Percentiles rank a stretch among this genome's conserved stretches.
These are phyloP conservation scores for Cladophialophora immunda DNA, from an alignment of 2,329 filamentous ascomycete species.

Conservation along the genomic window DNA sequence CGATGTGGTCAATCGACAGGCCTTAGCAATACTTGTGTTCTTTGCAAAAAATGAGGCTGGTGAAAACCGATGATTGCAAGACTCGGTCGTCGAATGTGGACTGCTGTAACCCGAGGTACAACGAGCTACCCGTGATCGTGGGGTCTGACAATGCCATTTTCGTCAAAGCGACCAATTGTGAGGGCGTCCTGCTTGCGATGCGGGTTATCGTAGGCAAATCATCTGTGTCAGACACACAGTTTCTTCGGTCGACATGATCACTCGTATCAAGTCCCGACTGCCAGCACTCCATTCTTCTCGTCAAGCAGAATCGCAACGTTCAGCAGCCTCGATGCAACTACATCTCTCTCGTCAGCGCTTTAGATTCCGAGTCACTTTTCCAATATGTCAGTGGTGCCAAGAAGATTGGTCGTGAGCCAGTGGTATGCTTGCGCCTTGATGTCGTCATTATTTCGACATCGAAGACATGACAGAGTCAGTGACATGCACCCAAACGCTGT, in stretches of 20 bases:
- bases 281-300: background rate
- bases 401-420: background rate
- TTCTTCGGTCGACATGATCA: background rate
- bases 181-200: no score
- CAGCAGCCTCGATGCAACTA: background rate
- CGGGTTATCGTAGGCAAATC: background rate
- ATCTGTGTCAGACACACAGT: background rate
- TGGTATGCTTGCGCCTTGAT: background rate
- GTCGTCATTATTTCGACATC: conserved; percentile 27
- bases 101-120: background rate
- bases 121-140: background rate
- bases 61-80: no score
- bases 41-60: background rate
- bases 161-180: background rate
- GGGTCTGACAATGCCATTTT: background rate
- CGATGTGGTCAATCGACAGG: background rate
- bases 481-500: background rate
- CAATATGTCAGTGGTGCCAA: background rate
- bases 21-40: background rate
- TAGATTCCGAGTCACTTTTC: background rate
- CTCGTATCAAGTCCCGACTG: background rate
- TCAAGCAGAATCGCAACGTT: background rate
- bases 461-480: background rate
- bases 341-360: background rate
- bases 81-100: background rate